Percentiles rank a stretch among this genome's conserved stretches.
Evolutionary conservation across 805 yeast genomes (phyloP).

Genomic region (Saturnispora mendoncae): DNA sequence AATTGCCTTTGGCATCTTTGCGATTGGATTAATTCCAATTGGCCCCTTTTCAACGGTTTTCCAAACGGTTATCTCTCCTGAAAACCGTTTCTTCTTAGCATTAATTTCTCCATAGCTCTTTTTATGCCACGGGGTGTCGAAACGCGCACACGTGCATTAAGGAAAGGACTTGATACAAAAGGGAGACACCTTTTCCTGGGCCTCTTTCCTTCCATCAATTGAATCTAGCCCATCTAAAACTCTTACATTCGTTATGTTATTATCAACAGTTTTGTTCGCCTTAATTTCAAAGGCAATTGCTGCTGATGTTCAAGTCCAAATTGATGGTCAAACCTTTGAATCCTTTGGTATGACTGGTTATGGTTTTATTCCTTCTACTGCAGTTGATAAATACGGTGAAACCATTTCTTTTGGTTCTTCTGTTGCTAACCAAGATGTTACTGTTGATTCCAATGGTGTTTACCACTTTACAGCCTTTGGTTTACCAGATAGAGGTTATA

Average conservation of each 20-base stretch:
- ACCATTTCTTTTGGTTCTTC: slow-evolving; percentile 29
- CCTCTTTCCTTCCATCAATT: neutral
- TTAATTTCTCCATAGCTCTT: too few relatives aligned
- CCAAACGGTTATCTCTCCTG: too few relatives aligned
- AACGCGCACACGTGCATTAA: too few relatives aligned
- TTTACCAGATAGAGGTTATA: slow-evolving; percentile 30
- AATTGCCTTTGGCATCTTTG: too few relatives aligned
- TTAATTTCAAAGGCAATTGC: slow-evolving; percentile 9
- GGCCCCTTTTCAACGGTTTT: too few relatives aligned
- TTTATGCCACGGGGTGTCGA: too few relatives aligned
- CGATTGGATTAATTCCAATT: too few relatives aligned
- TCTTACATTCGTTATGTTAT: neutral
- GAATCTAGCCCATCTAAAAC: too few relatives aligned
- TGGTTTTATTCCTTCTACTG: slow-evolving; percentile 22
- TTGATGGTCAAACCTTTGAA: slow-evolving; percentile 21
- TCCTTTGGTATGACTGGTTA: slow-evolving; percentile 25
- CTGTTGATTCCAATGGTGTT: slow-evolving; percentile 17
- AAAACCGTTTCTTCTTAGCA: too few relatives aligned
- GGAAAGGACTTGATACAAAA: too few relatives aligned
- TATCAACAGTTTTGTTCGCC: slow-evolving; percentile 9
- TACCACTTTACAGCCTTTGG: slow-evolving; percentile 25
- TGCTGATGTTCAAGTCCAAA: slow-evolving; percentile 12
- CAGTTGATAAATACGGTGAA: slow-evolving; percentile 25
- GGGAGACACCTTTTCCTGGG: too few relatives aligned
- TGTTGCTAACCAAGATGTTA: slow-evolving; percentile 20